These are phyloP conservation scores for Quambalaria eucalypti DNA, from an alignment of 1,284 basidiomycete species.

Conservation along the genomic window DNA sequence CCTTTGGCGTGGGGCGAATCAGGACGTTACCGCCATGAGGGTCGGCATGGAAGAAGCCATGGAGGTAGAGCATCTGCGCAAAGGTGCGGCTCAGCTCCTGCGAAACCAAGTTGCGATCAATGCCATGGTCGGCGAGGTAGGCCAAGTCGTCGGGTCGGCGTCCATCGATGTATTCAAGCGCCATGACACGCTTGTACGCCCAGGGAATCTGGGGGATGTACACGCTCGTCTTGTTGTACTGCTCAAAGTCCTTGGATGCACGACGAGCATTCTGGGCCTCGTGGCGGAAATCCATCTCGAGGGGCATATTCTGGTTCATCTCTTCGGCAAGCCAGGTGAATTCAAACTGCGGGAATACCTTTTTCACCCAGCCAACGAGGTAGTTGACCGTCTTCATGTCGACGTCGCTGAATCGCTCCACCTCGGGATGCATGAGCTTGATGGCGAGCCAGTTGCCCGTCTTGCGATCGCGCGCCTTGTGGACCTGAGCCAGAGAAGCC, in stretches of 20 bases:
- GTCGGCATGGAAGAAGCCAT: constrained; percentile 57
- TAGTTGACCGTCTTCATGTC: constrained; percentile 58
- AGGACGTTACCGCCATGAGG: constrained; percentile 67
- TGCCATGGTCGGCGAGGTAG: constrained; percentile 72
- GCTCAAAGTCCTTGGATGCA: constrained; percentile 63
- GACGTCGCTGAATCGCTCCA: constrained; percentile 85
- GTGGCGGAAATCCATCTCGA: constrained; percentile 85
- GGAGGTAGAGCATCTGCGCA: constrained; percentile 89
- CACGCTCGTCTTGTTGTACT: constrained; percentile 53
- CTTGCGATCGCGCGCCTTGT: constrained; percentile 64
- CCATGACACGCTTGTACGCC: constrained; percentile 73
- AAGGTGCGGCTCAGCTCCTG: constrained; percentile 69
- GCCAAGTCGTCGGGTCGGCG: constrained; percentile 78
- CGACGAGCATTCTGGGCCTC: constrained; percentile 78
- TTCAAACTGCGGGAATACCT: constrained; percentile 72
- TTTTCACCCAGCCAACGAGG: constrained; percentile 69
- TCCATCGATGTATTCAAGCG: constrained; percentile 86
- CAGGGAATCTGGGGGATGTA: constrained; percentile 83
- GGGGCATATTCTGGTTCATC: constrained; percentile 60
- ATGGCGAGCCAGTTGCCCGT: constrained; percentile 64
- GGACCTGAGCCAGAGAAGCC: constrained; percentile 87
- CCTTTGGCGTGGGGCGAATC: constrained; percentile 53
- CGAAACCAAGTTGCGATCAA: constrained; percentile 87
- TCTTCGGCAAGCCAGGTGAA: constrained; percentile 69
- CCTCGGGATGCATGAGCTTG: constrained; percentile 91